Evolutionary conservation across 768 basidiomycete species (phyloP).

Genomic region (Collybia mongolica): DNA sequence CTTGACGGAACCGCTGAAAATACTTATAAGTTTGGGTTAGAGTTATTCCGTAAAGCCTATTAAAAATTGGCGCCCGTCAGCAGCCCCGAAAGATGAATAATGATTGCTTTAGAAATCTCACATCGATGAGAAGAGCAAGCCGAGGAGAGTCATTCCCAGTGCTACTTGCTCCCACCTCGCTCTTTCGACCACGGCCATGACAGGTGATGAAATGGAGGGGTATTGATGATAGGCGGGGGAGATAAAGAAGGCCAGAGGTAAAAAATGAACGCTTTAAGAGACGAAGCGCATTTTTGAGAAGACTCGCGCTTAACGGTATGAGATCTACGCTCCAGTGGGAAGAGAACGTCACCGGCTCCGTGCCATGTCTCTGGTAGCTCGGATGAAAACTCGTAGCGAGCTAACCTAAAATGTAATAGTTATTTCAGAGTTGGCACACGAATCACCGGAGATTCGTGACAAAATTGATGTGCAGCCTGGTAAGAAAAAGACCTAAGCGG

Average conservation of each 20-base stretch:
- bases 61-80: neutral
- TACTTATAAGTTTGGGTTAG: slow-evolving; percentile 32
- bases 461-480: no score
- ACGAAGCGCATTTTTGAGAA: neutral
- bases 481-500: no score
- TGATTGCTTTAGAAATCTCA: slow-evolving; percentile 7
- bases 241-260: neutral
- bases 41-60: slow-evolving; percentile 29
- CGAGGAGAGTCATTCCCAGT: slow-evolving; percentile 32
- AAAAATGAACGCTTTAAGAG: neutral
- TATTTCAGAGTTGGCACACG: no score
- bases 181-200: slow-evolving; percentile 15
- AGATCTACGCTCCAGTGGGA: neutral
- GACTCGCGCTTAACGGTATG: neutral
- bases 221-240: neutral
- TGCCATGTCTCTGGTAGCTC: no score
- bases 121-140: slow-evolving; percentile 30
- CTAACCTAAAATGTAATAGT: no score
- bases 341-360: no score
- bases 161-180: slow-evolving; percentile 21
- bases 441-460: no score
- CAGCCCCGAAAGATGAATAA: neutral
- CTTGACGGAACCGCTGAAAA: slow-evolving; percentile 27
- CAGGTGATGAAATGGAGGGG: neutral
- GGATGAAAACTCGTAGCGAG: no score